Conservation (phyloP, 306 rosid genomes). For the Trifolium subterraneum region DNA sequence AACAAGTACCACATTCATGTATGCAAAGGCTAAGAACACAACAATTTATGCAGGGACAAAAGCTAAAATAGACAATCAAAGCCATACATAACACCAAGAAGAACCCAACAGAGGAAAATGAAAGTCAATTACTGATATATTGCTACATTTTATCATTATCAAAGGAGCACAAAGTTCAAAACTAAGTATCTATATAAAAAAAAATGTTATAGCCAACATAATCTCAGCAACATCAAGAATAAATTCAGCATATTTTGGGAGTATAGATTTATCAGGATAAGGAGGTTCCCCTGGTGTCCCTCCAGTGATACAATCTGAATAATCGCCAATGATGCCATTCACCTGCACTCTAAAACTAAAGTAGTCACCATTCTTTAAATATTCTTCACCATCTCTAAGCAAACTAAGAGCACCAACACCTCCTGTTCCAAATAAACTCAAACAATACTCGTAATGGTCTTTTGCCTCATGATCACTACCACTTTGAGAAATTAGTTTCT, state of each 20-base stretch:
- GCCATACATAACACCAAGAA: too few species aligned
- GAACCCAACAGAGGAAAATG: too few species aligned
- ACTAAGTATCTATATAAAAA: not conserved
- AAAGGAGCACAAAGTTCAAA: not conserved
- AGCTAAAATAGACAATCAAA: too few species aligned
- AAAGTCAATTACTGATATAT: not conserved
- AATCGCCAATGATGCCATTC: fast-evolving
- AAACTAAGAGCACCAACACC: not conserved
- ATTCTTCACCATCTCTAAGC: not conserved
- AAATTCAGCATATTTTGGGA: not conserved
- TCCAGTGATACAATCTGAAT: not conserved
- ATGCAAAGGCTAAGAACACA: too few species aligned
- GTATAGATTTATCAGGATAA: not conserved
- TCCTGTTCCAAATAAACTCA: not conserved
- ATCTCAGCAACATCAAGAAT: not conserved
- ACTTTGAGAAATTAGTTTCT: not conserved
- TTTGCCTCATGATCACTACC: not conserved
- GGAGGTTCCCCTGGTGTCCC: not conserved
- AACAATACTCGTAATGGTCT: not conserved
- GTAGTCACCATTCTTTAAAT: not conserved
- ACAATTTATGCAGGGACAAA: too few species aligned
- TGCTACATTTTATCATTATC: not conserved
- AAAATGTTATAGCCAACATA: not conserved
- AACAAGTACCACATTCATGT: too few species aligned
- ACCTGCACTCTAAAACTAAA: fast-evolving